phyloP scores from a whole-genome alignment of 805 yeast genomes.

The Barnettozyma californica region DNA sequence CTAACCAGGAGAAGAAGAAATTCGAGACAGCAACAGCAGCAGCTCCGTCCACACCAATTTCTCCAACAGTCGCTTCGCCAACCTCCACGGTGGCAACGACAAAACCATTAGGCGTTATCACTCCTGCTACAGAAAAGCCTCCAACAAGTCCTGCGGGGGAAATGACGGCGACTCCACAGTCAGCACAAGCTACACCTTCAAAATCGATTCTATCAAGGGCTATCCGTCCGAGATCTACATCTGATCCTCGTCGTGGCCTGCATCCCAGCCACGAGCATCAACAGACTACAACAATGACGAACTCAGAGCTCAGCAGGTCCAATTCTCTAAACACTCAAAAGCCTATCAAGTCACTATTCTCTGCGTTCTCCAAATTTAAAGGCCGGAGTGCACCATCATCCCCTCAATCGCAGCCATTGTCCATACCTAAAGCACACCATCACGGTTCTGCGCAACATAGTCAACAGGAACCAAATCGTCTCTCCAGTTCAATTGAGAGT shows the following conservation, averaged over 20 bases:
- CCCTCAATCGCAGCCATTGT: conserved; percentile 15
- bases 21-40: not conserved
- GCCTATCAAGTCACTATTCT: conserved; percentile 26
- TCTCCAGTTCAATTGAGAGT: conserved; percentile 13
- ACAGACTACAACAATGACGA: not conserved
- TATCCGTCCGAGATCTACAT: conserved; percentile 22
- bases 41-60: not conserved
- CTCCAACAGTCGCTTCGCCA: not conserved
- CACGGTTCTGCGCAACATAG: conserved; percentile 5
- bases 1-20: not conserved
- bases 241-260: conserved; percentile 17
- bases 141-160: not conserved
- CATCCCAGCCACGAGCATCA: not conserved
- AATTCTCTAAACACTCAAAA: conserved; percentile 18
- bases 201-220: conserved; percentile 22
- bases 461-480: not conserved
- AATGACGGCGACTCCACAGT: conserved; percentile 3
- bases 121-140: not conserved
- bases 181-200: conserved; percentile 11
- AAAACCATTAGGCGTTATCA: not conserved
- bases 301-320: conserved; percentile 14
- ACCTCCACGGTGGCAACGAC: not conserved
- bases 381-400: conserved; percentile 16
- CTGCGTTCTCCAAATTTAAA: conserved; percentile 27
- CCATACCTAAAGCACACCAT: conserved; percentile 12